Base-by-base conservation (phyloP, 306 rosid species). In the Ammopiptanthus mongolicus region DNA sequence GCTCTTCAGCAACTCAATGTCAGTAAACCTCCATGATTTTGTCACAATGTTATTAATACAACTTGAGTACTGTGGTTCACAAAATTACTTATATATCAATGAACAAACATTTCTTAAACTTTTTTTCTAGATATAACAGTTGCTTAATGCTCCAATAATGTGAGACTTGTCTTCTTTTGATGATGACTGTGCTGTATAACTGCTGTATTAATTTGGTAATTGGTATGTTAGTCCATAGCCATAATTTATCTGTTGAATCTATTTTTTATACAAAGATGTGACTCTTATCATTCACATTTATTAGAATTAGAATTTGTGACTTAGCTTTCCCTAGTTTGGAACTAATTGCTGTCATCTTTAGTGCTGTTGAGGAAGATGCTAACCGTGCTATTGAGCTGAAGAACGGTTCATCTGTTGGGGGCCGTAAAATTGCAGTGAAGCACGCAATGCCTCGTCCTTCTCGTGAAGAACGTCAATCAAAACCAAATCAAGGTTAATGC, bases 321-420 rank as follows among this genome's bases (percentile, higher is more conserved):
- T 61, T 11, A 1, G 46, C n/a, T 34, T 69, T 73, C 22, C 37
- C 56, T 73, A 37, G 61, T 74, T 60, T 69, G 51, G 50, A 55
- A 74, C 72, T 75, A 48, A 81, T 74, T 75, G 71, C 15, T 71
- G 39, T 42, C 28, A 64, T 76, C 41, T 80, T 80, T 83, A 95
- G 99, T 84, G 99, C 99, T 75, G 91, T 87, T 58, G 86, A 86
- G 17, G 88, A 87, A 62, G 97, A 95, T 47, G 97, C 99, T 39
- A 88, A 82, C 77, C 91, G 90, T 23, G 89, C 99, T 33, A 83
- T 92, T 69, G 96, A 92, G 85, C 83, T 79, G 82, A 95, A 89
- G 91, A 86, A 90, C 68, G 91, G 86, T 64, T 74, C 84, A 29
- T 85, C 91, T 14, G 66, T 90, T 78, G 99, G 86, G 36, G 96